Evolutionary conservation across 495 filamentous ascomycete genomes (phyloP), one percentile per base, ranked within the genome.

Genomic region (Thozetella sp.): DNA sequence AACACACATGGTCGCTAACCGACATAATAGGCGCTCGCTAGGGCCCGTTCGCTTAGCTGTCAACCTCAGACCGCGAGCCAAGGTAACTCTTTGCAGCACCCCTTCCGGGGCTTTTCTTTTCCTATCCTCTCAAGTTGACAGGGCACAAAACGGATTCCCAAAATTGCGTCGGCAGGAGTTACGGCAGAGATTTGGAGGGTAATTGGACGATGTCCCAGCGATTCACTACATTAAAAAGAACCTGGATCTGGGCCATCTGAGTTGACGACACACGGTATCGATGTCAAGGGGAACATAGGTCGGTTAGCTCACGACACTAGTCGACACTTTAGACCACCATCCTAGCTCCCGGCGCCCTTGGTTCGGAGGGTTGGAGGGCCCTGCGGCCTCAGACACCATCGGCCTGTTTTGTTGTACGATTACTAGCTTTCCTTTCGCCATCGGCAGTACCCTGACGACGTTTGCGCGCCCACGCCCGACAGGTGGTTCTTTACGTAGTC

Each of bases 111-210:
- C 58, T 61, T 67, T 59, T 55, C 52, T 51, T 62, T 15, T 66
- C 43, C 62, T 53, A 60, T 59, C 59, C 52, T 40, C 62, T 69
- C 69, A 58, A 53, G 59, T 67, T 71, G 68, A 67, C 62, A 68
- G 64, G 70, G 70, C 50, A 63, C 58, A 65, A 65, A 73, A 72
- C 68, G 71, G 69, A 72, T 72, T 68, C 70, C 71, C 68, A 59
- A 73, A 73, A 73, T 70, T 61, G 60, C 70, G 64, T 72, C 70
- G 66, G 68, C 69, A 65, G 71, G 71, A 71, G 71, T 73, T 73
- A 61, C 68, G 71, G 68, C 68, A 69, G 66, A 65, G 52, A 64
- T 63, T 67, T 58, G 67, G 67, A 59, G 60, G 71, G 64, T 71
- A 66, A 53, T 63, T 66, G 64, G 68, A 13, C 67, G 64, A 60